A percentile compares a stretch with the other conserved stretches of the same genome.
Evolutionary conservation across 208 protist species (phyloP).

Genomic region (Trypanosomatidae sp.): DNA sequence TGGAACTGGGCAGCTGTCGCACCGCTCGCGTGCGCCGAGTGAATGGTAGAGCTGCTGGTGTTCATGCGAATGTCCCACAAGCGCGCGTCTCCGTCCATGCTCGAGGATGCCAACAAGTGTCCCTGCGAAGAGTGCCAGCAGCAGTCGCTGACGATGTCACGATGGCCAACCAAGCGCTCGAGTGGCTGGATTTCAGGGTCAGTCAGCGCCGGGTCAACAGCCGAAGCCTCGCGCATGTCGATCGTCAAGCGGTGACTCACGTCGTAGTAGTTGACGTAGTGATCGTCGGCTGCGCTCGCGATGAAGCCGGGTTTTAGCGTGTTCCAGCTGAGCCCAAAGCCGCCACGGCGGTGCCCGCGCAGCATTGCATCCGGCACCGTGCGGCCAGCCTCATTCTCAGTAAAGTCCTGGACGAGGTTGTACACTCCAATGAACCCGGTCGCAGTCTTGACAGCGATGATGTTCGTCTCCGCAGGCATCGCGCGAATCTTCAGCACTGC

Average conservation of each 20-base stretch:
- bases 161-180: slow-evolving; percentile 41
- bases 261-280: slow-evolving; percentile 93
- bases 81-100: slow-evolving; percentile 93
- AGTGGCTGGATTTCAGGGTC: slow-evolving; percentile 37
- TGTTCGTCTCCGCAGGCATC: slow-evolving; percentile 42
- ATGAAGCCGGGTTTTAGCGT: slow-evolving; percentile 75
- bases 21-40: slow-evolving; percentile 37
- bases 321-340: slow-evolving; percentile 63
- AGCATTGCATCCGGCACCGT: slow-evolving; percentile 39
- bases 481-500: slow-evolving; percentile 56
- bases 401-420: slow-evolving; percentile 35
- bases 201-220: slow-evolving; percentile 16
- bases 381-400: slow-evolving; percentile 17
- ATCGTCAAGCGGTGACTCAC: slow-evolving; percentile 58
- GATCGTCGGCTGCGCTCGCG: slow-evolving; percentile 93
- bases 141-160: slow-evolving; percentile 92
- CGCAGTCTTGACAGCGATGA: slow-evolving; percentile 56
- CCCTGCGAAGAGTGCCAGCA: slow-evolving; percentile 89
- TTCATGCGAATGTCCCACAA: slow-evolving; percentile 86
- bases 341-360: slow-evolving; percentile 40
- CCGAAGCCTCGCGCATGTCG: slow-evolving; percentile 18
- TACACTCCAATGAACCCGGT: slow-evolving; percentile 45
- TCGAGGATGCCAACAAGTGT: slow-evolving; percentile 91
- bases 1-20: slow-evolving; percentile 54
- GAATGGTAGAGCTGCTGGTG: slow-evolving; percentile 25